A percentile compares a stretch with the other conserved stretches of the same genome.
These are phyloP conservation scores for Colletotrichum lentis DNA, from an alignment of 2,329 filamentous ascomycete species.

Conservation along the genomic window DNA sequence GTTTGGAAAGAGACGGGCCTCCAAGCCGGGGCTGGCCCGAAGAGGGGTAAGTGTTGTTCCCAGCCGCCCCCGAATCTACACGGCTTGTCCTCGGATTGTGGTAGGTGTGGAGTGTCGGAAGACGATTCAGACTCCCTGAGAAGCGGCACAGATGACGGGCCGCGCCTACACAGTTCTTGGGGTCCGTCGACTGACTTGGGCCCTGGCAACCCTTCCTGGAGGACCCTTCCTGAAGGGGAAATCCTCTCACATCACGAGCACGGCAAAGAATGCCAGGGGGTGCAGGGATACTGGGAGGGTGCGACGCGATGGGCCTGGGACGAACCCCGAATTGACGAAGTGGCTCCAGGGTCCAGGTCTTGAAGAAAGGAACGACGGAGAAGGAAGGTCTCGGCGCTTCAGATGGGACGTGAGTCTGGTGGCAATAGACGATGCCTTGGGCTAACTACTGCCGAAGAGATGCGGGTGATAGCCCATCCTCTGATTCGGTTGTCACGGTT, in stretches of 20 bases:
- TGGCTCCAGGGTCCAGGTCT: not conserved
- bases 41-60: not conserved
- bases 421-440: not conserved
- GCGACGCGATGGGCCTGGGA: not conserved
- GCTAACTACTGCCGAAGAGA: not conserved
- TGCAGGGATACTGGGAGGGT: not conserved
- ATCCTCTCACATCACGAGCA: not conserved
- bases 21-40: not conserved
- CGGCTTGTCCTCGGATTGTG: not conserved
- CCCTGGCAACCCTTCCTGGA: not conserved
- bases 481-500: not conserved
- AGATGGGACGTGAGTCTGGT: not conserved
- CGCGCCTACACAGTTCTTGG: not conserved
- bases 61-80: not conserved
- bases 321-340: not conserved
- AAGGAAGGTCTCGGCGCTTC: not conserved
- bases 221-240: not conserved
- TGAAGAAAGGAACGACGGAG: no score
- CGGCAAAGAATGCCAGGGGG: not conserved
- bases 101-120: not conserved
- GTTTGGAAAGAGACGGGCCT: not conserved
- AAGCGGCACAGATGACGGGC: not conserved
- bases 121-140: not conserved
- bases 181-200: not conserved
- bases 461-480: not conserved